Evolutionary conservation across 2,329 filamentous ascomycete genomes (phyloP), one percentile per base, ranked within the genome.

Genomic region (Endothia cerciana): DNA sequence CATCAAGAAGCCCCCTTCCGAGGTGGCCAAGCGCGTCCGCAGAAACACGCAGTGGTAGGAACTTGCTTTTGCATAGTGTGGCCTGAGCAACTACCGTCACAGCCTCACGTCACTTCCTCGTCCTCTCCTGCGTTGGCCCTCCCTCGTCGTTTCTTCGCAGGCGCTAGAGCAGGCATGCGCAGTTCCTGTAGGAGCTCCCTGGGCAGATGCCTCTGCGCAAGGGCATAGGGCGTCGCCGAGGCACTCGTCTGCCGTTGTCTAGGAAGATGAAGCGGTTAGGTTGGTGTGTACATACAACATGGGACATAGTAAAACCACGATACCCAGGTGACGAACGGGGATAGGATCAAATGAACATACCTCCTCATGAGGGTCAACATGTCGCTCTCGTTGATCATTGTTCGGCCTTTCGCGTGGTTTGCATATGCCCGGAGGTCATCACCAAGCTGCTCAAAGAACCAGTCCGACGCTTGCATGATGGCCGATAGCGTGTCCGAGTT

Each of bases 391-490:
- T 97, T 91, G 71, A 97, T 93, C 2, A 89, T 93, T 77, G 91
- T 95, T 40, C 93, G 87, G 40, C 91, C 90, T 13, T 58, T 63
- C 5, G 91, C 93, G 76, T 97, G 93, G 68, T 87, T 84, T 22
- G 93, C 91, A 76, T 94, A 97, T 2, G 89, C 89, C 15, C 87
- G 86, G 63, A 97, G 79, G 74, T 97, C 93, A 67, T 93, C 91
- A 58, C 91, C 88, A 2, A 91, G 81, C 76, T 97, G 93, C 78
- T 96, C 92, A 75, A 97, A 97, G 77, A 93, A 97, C 90, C 92
- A 95, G 68, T 96, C 92, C 2, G 91, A 91, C 0, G 93, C 92
- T 74, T 93, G 89, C 72, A 90, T 88, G 63, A 97, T 87, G 4
- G 90, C 89, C 38, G 86, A 84, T 45, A 97, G 79, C 1, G 91